phyloP scores from a whole-genome alignment of 495 filamentous ascomycete genomes.

The Neurospora hispaniola region DNA sequence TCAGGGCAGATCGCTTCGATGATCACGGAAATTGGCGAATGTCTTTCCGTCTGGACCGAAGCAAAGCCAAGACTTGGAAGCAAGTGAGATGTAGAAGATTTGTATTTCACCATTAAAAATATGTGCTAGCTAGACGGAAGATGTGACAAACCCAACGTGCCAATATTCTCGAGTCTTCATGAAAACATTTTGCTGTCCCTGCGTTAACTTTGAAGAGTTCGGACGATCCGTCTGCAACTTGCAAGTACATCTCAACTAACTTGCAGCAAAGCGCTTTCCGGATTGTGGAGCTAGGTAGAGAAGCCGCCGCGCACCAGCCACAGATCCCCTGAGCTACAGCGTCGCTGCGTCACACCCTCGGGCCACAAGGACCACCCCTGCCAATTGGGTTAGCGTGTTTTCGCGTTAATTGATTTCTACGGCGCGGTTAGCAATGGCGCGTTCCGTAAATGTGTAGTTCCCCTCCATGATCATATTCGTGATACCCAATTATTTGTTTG shows the following conservation, averaged over 20 bases:
- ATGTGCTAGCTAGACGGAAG: background rate
- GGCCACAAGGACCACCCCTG: background rate
- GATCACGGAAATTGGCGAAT: background rate
- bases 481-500: background rate
- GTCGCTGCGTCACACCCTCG: background rate
- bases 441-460: background rate
- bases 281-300: background rate
- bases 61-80: background rate
- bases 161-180: background rate
- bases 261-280: background rate
- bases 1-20: background rate
- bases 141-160: background rate
- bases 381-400: slow-evolving; percentile 6
- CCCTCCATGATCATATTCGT: background rate
- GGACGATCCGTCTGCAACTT: background rate
- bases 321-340: background rate
- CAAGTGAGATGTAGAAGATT: background rate
- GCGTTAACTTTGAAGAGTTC: background rate
- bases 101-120: background rate
- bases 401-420: slow-evolving; percentile 17
- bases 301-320: background rate
- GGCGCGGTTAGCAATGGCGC: slow-evolving; percentile 4
- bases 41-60: background rate
- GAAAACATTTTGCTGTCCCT: background rate
- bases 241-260: background rate